These are phyloP conservation scores for Phytophthora sansomeana DNA, from an alignment of 352 stramenopile species.

Conservation along the genomic window DNA sequence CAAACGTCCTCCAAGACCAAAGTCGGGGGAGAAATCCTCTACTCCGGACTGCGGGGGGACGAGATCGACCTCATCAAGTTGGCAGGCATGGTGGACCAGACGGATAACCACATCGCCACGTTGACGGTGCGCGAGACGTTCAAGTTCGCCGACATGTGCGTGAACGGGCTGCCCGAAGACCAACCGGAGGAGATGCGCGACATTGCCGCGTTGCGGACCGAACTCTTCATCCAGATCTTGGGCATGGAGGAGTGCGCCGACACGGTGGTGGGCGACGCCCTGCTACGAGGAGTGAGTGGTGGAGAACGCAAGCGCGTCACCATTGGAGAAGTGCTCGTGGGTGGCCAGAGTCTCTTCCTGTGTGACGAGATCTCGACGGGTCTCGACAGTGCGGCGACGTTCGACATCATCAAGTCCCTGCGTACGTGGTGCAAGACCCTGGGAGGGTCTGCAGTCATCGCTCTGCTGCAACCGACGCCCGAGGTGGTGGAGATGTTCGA, in stretches of 20 bases:
- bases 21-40: conserved; percentile 44
- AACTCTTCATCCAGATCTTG: conserved; percentile 78
- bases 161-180: conserved; percentile 54
- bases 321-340: conserved; percentile 92
- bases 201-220: conserved; percentile 61
- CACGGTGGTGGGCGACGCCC: conserved; percentile 91
- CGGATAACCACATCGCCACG: conserved; percentile 87
- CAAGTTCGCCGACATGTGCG: conserved; percentile 92
- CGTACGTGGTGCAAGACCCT: conserved; percentile 49
- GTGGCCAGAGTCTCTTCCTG: conserved; percentile 76
- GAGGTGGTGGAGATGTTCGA: conserved; percentile 96
- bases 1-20: conserved; percentile 36
- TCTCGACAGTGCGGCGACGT: conserved; percentile 88
- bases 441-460: conserved; percentile 42
- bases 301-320: conserved; percentile 91
- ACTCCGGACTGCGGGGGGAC: conserved; percentile 43
- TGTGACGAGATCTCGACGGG: conserved; percentile 95
- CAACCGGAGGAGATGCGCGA: conserved; percentile 72
- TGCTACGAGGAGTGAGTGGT: conserved; percentile 88
- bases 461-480: conserved; percentile 75
- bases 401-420: conserved; percentile 88
- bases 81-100: conserved; percentile 61
- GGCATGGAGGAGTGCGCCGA: conserved; percentile 91
- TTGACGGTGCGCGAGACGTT: conserved; percentile 95
- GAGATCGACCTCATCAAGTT: conserved; percentile 61